These are phyloP conservation scores for Pelargonium myrrhifolium DNA, from an alignment of 441 rosid species.

Conservation along the genomic window DNA sequence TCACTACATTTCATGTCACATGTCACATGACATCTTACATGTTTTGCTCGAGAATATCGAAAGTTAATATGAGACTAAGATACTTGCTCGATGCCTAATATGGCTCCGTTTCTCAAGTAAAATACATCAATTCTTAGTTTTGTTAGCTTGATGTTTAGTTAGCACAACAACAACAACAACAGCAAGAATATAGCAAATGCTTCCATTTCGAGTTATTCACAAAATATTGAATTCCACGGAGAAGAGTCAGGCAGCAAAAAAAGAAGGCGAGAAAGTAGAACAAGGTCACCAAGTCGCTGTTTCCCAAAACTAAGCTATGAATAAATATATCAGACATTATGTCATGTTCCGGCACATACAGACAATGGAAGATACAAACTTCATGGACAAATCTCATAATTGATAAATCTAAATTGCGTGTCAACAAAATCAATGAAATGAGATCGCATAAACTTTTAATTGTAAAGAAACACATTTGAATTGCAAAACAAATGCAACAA, in stretches of 20 bases:
- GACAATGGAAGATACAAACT: no score
- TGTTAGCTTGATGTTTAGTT: not conserved
- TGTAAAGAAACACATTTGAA: no score
- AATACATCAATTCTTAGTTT: no score
- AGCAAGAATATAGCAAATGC: not conserved
- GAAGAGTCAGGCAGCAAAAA: not conserved
- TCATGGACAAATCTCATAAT: no score
- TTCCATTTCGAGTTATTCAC: not conserved
- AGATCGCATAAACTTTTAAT: no score
- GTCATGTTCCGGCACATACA: not conserved
- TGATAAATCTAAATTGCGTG: no score
- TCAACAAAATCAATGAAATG: no score
- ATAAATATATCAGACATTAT: not conserved
- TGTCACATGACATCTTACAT: no score
- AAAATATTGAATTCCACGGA: not conserved
- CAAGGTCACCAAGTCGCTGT: not conserved
- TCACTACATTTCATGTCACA: not conserved
- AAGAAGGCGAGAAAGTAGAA: not conserved
- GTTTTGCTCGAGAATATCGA: not conserved
- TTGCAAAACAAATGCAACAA: not conserved
- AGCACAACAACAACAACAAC: not conserved
- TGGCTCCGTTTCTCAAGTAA: no score
- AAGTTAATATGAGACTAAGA: not conserved
- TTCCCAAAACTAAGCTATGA: no score
- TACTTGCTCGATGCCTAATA: not conserved